Percentiles rank a stretch among this genome's conserved stretches.
These are phyloP conservation scores for Breviolum minutum DNA, from an alignment of 73 alveolate genomes.

Conservation along the genomic window DNA sequence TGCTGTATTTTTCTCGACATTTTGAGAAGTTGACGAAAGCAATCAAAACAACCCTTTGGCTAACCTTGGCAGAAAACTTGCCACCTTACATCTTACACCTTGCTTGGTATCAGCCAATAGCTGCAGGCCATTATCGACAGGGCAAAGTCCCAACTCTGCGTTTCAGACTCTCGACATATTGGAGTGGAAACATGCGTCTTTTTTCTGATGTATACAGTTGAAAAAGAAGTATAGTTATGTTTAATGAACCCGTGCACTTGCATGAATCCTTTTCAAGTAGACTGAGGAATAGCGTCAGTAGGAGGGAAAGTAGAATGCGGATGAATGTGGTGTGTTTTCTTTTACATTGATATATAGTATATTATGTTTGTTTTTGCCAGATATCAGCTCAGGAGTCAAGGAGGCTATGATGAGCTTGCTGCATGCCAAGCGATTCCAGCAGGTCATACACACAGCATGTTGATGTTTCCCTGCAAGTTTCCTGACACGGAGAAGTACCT, in stretches of 20 bases:
- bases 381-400: background rate
- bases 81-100: background rate
- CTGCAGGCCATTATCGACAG: slow-evolving; percentile 31
- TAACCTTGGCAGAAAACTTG: background rate
- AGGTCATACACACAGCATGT: background rate
- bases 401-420: slow-evolving; percentile 48
- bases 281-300: too few relatives aligned
- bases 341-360: too few relatives aligned
- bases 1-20: too few relatives aligned
- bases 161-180: background rate
- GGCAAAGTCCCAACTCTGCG: slow-evolving; percentile 57
- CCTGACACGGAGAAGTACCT: too few relatives aligned
- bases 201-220: too few relatives aligned
- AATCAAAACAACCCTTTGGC: too few relatives aligned
- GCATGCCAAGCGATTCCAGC: slow-evolving; percentile 13
- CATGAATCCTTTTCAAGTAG: too few relatives aligned
- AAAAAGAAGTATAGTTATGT: too few relatives aligned
- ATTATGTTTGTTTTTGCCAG: too few relatives aligned
- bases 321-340: too few relatives aligned
- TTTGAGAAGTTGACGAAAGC: background rate
- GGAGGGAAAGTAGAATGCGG: too few relatives aligned
- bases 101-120: background rate
- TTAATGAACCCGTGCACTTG: too few relatives aligned
- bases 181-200: background rate
- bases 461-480: background rate